Conservation (phyloP, 2,329 filamentous ascomycete genomes). For the Zarea fungicola region DNA sequence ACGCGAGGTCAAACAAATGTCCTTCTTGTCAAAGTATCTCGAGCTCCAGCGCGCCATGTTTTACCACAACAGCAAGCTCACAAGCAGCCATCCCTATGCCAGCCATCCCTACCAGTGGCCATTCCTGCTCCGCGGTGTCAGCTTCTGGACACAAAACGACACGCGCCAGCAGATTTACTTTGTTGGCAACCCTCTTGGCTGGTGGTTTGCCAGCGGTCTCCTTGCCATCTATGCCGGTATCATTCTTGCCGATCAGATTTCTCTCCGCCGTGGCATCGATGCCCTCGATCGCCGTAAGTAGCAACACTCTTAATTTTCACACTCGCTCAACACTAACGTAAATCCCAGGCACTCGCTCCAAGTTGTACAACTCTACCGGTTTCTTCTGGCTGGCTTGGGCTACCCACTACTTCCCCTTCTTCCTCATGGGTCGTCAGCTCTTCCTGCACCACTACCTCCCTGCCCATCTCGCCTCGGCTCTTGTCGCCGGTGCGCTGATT, state of each 20-base stretch:
- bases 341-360: constrained; percentile 71
- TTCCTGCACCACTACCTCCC: constrained; percentile 98
- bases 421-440: constrained; percentile 93
- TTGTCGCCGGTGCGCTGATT: constrained; percentile 85
- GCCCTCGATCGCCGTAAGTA: constrained; percentile 86
- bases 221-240: constrained; percentile 92
- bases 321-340: not conserved
- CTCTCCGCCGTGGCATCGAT: constrained; percentile 86
- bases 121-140: constrained; percentile 92
- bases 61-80: constrained; percentile 97
- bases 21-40: constrained; percentile 91
- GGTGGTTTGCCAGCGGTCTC: constrained; percentile 92
- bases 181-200: constrained; percentile 91
- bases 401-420: constrained; percentile 96
- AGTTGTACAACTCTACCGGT: constrained; percentile 95
- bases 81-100: constrained; percentile 92
- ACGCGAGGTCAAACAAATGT: constrained; percentile 73
- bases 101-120: constrained; percentile 97
- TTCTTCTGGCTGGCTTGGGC: constrained; percentile 99
- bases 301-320: not conserved
- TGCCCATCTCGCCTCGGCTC: constrained; percentile 81
- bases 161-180: constrained; percentile 98
- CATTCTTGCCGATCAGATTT: constrained; percentile 86
- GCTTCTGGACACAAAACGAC: constrained; percentile 97
- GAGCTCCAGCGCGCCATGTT: constrained; percentile 98